A percentile compares a stretch with the other conserved stretches of the same genome.
phyloP scores from a whole-genome alignment of 306 rosid species.

The Leucaena leucocephala region DNA sequence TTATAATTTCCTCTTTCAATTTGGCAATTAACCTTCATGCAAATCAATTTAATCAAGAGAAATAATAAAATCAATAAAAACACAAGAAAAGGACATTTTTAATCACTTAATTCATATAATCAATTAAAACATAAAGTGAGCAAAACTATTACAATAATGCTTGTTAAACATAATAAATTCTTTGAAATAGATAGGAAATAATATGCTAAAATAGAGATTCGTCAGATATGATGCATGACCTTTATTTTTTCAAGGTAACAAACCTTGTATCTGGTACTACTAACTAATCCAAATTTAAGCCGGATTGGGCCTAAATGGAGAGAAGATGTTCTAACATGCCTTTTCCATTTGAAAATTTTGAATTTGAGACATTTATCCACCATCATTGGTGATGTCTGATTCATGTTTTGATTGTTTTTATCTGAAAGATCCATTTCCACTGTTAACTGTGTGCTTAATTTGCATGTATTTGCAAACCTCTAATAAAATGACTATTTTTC shows the following conservation, averaged over 20 bases:
- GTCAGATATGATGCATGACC: background rate
- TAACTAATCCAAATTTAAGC: background rate
- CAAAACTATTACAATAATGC: too few relatives aligned
- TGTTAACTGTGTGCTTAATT: constrained; percentile 12
- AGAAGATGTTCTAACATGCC: background rate
- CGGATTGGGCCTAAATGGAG: background rate
- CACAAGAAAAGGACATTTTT: too few relatives aligned
- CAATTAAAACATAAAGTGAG: too few relatives aligned
- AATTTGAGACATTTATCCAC: background rate
- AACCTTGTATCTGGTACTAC: background rate
- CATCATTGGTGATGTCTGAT: background rate
- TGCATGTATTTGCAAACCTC: constrained; percentile 6
- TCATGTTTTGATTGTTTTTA: background rate
- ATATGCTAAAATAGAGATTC: too few relatives aligned
- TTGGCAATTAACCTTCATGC: too few relatives aligned
- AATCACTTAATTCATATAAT: too few relatives aligned
- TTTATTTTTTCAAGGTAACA: background rate
- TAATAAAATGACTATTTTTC: constrained; percentile 28
- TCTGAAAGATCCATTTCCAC: background rate
- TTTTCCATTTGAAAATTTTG: background rate
- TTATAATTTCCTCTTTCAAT: too few relatives aligned
- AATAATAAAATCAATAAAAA: too few relatives aligned
- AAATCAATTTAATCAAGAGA: too few relatives aligned
- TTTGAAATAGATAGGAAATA: too few relatives aligned
- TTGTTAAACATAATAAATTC: too few relatives aligned